Evolutionary conservation across 495 filamentous ascomycete genomes (phyloP).

Genomic region (Rhizodiscina lignyota): DNA sequence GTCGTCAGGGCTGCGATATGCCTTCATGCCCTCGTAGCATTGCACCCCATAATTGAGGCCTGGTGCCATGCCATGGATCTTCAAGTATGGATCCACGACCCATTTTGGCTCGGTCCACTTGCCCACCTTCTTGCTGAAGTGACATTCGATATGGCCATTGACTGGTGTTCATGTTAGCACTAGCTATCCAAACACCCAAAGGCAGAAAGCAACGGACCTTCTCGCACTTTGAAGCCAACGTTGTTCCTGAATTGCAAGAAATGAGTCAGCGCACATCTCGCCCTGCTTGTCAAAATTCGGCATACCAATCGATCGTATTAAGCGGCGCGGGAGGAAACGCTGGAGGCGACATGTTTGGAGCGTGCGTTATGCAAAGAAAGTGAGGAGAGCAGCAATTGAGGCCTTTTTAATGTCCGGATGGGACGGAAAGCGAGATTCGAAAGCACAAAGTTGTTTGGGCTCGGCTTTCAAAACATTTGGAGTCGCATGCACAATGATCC

Average conservation of each 20-base stretch:
- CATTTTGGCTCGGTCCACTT: constrained; percentile 62
- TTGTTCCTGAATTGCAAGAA: constrained; percentile 91
- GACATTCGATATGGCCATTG: constrained; percentile 62
- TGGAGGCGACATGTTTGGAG: too few relatives aligned
- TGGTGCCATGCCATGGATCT: constrained; percentile 78
- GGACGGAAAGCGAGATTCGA: too few relatives aligned
- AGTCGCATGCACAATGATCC: too few relatives aligned
- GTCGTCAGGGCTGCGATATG: constrained; percentile 54
- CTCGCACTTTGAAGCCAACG: constrained; percentile 78
- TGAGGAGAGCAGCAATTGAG: too few relatives aligned
- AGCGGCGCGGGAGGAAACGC: constrained; percentile 68
- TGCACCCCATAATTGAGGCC: constrained; percentile 84
- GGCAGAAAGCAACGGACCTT: constrained; percentile 36
- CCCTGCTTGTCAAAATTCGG: too few relatives aligned
- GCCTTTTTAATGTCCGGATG: too few relatives aligned
- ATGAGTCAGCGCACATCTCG: too few relatives aligned
- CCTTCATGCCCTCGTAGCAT: constrained; percentile 86
- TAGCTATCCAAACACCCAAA: constrained; percentile 3
- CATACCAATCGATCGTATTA: constrained; percentile 52
- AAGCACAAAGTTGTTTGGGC: too few relatives aligned
- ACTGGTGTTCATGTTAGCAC: constrained; percentile 25
- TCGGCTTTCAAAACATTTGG: too few relatives aligned
- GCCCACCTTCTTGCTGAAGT: constrained; percentile 50
- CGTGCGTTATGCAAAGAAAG: too few relatives aligned
- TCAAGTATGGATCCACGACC: constrained; percentile 59